Base-by-base conservation (phyloP, 768 basidiomycete species). In the Russula foetens region DNA sequence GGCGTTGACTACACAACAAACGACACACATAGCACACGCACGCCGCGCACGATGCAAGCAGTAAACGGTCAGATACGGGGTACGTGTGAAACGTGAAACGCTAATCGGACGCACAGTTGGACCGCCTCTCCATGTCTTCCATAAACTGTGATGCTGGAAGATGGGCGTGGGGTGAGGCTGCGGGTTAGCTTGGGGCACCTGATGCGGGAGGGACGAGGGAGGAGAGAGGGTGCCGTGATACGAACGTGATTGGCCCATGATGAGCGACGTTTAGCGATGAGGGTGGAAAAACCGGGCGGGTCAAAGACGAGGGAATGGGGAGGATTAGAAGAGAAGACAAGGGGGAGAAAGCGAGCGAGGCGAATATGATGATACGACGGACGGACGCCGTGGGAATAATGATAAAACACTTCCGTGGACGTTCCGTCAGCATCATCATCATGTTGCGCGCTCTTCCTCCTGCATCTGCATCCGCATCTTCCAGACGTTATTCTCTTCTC, bases 81-180 rank as follows among this genome's bases (percentile, higher is more conserved):
- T 9, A 23, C 9, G 23, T 45, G 23, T 29, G 35, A 52, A 44
- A 56, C 21, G 43, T n/a, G n/a, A n/a, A n/a, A 14, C 19, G 3
- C 5, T 12, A 3, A 43, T 28, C 31, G 44, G n/a, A 84, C 92
- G 70, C 68, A 99, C 97, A 99, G 74, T 99, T 99, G 71, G 97
- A 94, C 69, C 85, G 86, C 81, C 82, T 88, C 78, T 95, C 88
- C 89, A 98, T 93, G 76, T 98, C 93, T 80, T 92, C 90, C 86
- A 98, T 92, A 67, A 98, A 94, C 75, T 94, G 91, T 55, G 93
- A 96, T 66, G 81, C 91, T 92, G 61, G 41, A 63, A 63, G 48
- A 50, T 26, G 53, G 55, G 49, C 46, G 51, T 17, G n/a, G 15
- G 33, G 43, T 17, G n/a, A 53, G 14, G 3, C 8, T 24, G n/a